Evolutionary conservation across 2,329 filamentous ascomycete genomes (phyloP), one percentile per base, ranked within the genome.

Genomic region (Clonostachys rosea): DNA sequence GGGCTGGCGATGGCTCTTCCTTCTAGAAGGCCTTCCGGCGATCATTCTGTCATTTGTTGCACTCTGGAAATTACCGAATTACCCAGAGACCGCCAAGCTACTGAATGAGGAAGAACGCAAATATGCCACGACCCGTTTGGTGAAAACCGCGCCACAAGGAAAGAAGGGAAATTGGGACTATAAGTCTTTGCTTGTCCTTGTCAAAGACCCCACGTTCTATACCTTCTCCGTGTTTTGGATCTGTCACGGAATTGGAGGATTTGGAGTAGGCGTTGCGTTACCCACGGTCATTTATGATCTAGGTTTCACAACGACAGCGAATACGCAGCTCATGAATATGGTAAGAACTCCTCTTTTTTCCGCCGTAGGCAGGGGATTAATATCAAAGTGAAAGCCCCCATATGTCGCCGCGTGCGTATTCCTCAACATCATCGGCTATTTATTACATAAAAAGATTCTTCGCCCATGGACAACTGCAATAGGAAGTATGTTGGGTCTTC

Each of bases 41-140:
- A 51, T 60, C 16, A 34, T 59, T 2, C 54, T 55, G 16, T 56
- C 51, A 3, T 39, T 59, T 1, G 55, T 55, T 56, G 71, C 75
- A 13, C 80, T 69, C 46, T 63, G 69, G 46, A 62, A 46, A 34
- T 44, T 60, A 5, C 58, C 58, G 8, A 51, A 59, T 18, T 60
- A 59, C 34, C 57, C 56, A 0, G 54, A 59, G 36, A 58, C 53
- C 2, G 56, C 52, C 20, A 45, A 37, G 17, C 57, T 57, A 33
- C 52, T 59, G n/a, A 49, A 43, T 4, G 55, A 56, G 2, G 11
- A 41, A 3, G 57, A 60, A 42, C 47, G 50, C 9, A 49, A 54
- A 5, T 50, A 50, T 0, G 36, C 59, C 14, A 17, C 58, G 1
- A 43, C 49, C 8, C 55, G 59, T n/a, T 50, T 60, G 1, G 57